Evolutionary conservation across 352 stramenopile species (phyloP).

Genomic region (Phytophthora citrophthora): DNA sequence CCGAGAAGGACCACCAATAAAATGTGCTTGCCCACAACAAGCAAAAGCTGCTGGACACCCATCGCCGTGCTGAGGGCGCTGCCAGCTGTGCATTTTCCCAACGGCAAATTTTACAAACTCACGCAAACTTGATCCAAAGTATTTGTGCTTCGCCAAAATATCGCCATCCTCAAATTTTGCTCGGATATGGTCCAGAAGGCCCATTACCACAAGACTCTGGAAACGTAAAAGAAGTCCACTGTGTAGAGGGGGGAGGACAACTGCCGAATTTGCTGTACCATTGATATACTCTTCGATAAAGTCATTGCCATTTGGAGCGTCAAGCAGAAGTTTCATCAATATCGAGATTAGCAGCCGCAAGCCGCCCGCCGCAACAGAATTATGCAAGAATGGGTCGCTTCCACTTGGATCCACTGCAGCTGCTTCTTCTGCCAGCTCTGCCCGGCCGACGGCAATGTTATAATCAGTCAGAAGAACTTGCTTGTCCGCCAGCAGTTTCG

Average conservation of each 20-base stretch:
- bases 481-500: constrained; percentile 48
- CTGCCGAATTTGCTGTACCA: constrained; percentile 33
- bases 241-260: constrained; percentile 50
- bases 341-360: constrained; percentile 57
- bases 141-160: constrained; percentile 54
- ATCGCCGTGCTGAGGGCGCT: constrained; percentile 69
- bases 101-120: constrained; percentile 64
- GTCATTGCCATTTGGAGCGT: constrained; percentile 53
- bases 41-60: constrained; percentile 52
- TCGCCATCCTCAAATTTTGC: constrained; percentile 49
- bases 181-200: constrained; percentile 60
- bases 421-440: constrained; percentile 50
- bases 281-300: constrained; percentile 62
- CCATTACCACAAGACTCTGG: constrained; percentile 58
- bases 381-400: constrained; percentile 66
- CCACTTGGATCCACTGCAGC: constrained; percentile 41
- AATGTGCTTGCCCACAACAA: constrained; percentile 64
- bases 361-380: constrained; percentile 45
- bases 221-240: constrained; percentile 59
- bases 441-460: constrained; percentile 42
- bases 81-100: constrained; percentile 72
- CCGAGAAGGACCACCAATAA: constrained; percentile 51
- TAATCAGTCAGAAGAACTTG: constrained; percentile 47
- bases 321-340: constrained; percentile 59
- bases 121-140: constrained; percentile 62